Percentiles rank a stretch among this genome's conserved stretches.
Evolutionary conservation across 2,329 filamentous ascomycete genomes (phyloP).

Genomic region (Pseudogymnoascus sp.): DNA sequence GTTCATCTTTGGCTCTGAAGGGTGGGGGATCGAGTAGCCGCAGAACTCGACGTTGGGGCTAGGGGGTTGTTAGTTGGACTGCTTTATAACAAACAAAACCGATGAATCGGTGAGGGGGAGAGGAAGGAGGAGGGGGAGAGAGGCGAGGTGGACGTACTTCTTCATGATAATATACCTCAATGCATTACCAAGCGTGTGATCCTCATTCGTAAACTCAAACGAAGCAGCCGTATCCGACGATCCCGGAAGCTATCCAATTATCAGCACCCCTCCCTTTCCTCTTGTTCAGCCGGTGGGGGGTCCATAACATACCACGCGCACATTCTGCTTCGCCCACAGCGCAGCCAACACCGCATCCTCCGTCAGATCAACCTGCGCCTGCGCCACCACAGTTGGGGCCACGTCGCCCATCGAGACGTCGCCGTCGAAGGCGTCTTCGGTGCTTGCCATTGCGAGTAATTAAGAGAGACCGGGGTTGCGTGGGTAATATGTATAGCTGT

Average conservation of each 20-base stretch:
- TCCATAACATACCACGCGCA: conserved; percentile 49
- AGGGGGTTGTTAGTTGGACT: background rate
- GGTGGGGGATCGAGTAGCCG: conserved; percentile 95
- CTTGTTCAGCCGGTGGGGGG: no score
- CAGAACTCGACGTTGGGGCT: conserved; percentile 97
- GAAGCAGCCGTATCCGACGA: conserved; percentile 82
- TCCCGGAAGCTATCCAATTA: conserved; percentile 60
- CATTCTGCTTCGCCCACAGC: conserved; percentile 45
- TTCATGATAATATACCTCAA: conserved; percentile 96
- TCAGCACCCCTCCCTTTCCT: background rate
- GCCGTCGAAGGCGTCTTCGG: conserved; percentile 13
- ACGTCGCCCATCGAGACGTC: conserved; percentile 24
- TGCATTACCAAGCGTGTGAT: conserved; percentile 92
- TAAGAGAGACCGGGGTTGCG: background rate
- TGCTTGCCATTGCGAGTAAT: background rate
- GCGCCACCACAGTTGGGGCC: conserved; percentile 9
- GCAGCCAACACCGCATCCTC: conserved; percentile 41
- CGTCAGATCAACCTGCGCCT: background rate
- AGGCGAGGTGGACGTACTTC: conserved; percentile 54
- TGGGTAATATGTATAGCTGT: background rate
- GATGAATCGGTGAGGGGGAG: background rate
- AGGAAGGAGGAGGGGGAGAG: no score
- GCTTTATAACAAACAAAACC: background rate
- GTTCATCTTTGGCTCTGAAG: conserved; percentile 94
- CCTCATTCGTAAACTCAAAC: conserved; percentile 89